phyloP scores from a whole-genome alignment of 345 rosid genomes.

The Tarenaya hassleriana region DNA sequence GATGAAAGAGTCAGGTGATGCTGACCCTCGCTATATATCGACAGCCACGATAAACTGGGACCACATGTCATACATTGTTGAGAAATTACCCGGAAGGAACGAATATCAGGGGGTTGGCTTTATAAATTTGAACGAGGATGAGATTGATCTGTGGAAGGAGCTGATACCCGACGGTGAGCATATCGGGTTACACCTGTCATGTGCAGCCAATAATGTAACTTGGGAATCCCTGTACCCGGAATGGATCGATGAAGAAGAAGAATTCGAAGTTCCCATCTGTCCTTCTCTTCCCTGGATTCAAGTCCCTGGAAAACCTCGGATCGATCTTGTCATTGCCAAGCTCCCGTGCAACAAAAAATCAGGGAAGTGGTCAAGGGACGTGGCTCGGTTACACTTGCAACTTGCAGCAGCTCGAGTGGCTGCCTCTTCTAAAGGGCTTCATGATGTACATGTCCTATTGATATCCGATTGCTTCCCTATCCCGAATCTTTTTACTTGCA shows the following conservation, averaged over 20 bases:
- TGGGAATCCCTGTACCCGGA: conserved; percentile 88
- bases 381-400: conserved; percentile 79
- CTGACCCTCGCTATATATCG: conserved; percentile 57
- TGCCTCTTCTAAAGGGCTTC: conserved; percentile 65
- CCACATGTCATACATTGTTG: conserved; percentile 45
- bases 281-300: conserved; percentile 65
- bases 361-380: conserved; percentile 76
- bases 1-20: conserved; percentile 37
- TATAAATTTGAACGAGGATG: conserved; percentile 56
- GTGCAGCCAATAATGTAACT: conserved; percentile 38
- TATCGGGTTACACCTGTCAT: conserved; percentile 45
- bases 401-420: conserved; percentile 78
- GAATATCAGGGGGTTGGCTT: conserved; percentile 66
- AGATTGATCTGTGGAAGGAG: conserved; percentile 52
- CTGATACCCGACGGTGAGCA: conserved; percentile 54
- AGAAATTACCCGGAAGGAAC: conserved; percentile 37
- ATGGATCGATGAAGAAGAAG: conserved; percentile 95
- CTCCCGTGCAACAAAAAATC: conserved; percentile 68
- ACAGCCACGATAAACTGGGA: conserved; percentile 53
- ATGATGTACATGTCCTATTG: conserved; percentile 58
- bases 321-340: conserved; percentile 67
- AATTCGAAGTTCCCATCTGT: conserved; percentile 71
- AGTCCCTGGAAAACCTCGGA: conserved; percentile 63
- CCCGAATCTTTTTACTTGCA: conserved; percentile 78
- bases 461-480: conserved; percentile 65